phyloP scores from a whole-genome alignment of 148 eudicot genomes.

The Cornus kousa region DNA sequence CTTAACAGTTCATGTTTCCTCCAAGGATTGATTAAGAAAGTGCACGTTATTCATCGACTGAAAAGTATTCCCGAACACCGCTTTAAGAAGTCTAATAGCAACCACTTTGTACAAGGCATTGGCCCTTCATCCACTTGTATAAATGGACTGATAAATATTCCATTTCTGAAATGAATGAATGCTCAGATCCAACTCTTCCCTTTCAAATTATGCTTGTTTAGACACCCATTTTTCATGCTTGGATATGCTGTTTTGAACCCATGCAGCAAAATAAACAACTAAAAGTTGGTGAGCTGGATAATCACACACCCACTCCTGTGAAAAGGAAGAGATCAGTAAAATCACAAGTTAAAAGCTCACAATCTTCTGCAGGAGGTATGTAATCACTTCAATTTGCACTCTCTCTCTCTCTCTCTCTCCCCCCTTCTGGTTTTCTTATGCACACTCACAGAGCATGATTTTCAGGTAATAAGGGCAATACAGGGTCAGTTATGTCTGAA shows the following conservation, averaged over 20 bases:
- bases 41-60: too few relatives aligned
- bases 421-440: neutral
- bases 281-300: conserved; percentile 12
- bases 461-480: conserved; percentile 21
- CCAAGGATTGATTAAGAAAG: too few relatives aligned
- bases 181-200: neutral
- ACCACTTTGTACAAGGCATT: neutral
- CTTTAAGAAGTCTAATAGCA: neutral
- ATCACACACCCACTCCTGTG: neutral
- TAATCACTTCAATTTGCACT: neutral
- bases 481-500: conserved; percentile 25
- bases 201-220: neutral
- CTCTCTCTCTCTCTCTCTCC: too few relatives aligned
- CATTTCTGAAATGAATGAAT: neutral
- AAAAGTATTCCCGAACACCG: neutral
- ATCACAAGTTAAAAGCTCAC: conserved; percentile 1
- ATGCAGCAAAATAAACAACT: conserved; percentile 28
- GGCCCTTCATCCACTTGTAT: neutral
- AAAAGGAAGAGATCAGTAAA: conserved; percentile 28
- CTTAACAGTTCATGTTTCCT: too few relatives aligned
- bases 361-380: conserved; percentile 23
- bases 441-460: neutral
- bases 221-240: conserved; percentile 1
- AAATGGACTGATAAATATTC: neutral
- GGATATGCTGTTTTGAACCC: conserved; percentile 4